Percentiles rank a stretch among this genome's conserved stretches.
Evolutionary conservation across 2,329 filamentous ascomycete genomes (phyloP).

Genomic region (Phialophora tarda): DNA sequence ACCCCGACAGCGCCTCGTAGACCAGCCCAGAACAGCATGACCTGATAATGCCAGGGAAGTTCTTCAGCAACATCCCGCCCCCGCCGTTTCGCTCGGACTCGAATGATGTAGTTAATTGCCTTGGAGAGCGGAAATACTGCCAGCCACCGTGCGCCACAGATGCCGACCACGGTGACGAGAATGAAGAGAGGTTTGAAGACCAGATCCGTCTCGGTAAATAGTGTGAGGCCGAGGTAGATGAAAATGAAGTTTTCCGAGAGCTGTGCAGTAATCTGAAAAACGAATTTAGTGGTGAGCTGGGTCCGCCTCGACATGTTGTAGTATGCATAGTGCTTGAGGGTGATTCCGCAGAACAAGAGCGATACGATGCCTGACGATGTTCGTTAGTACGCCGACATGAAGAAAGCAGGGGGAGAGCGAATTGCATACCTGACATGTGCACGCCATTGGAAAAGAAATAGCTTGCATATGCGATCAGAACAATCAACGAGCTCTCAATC

Average conservation of each 20-base stretch:
- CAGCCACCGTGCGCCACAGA: slow-evolving; percentile 89
- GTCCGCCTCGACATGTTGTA: slow-evolving; percentile 99
- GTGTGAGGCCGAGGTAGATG: slow-evolving; percentile 92
- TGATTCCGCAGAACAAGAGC: slow-evolving; percentile 95
- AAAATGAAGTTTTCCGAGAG: slow-evolving; percentile 99
- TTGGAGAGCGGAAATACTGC: slow-evolving; percentile 92
- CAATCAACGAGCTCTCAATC: slow-evolving; percentile 93
- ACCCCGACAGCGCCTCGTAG: slow-evolving; percentile 94
- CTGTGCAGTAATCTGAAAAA: slow-evolving; percentile 93
- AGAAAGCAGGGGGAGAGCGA: neutral
- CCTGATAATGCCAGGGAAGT: slow-evolving; percentile 91
- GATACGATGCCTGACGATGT: slow-evolving; percentile 81
- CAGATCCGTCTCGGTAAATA: slow-evolving; percentile 88
- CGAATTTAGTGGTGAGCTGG: slow-evolving; percentile 95
- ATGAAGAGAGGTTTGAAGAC: slow-evolving; percentile 95
- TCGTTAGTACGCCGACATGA: slow-evolving; percentile 31
- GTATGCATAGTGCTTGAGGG: slow-evolving; percentile 97
- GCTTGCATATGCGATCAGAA: slow-evolving; percentile 92
- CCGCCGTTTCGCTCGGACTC: slow-evolving; percentile 78
- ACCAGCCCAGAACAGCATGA: slow-evolving; percentile 99
- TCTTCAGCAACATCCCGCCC: slow-evolving; percentile 82
- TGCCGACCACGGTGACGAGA: slow-evolving; percentile 86
- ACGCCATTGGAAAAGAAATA: slow-evolving; percentile 98
- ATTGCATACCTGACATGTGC: slow-evolving; percentile 82
- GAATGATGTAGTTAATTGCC: slow-evolving; percentile 89